Percentiles rank a stretch among this genome's conserved stretches.
Evolutionary conservation across 495 filamentous ascomycete species (phyloP).

Genomic region (Thozetella sp.): DNA sequence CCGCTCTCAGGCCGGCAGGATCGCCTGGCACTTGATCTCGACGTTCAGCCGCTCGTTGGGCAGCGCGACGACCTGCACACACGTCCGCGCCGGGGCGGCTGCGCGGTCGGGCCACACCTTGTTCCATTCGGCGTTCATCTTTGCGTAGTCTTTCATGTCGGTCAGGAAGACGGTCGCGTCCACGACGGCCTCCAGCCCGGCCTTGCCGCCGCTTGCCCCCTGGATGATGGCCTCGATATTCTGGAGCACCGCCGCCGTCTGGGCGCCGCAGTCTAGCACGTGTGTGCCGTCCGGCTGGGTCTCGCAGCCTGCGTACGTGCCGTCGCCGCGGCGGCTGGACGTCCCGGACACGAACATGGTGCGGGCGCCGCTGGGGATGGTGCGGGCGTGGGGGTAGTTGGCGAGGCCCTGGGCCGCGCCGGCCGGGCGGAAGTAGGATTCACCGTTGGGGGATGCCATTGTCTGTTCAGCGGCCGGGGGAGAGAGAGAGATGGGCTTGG

Average conservation of each 20-base stretch:
- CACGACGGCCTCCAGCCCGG: conserved; percentile 21
- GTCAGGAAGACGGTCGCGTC: conserved; percentile 27
- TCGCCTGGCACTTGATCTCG: conserved; percentile 28
- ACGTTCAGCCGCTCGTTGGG: conserved; percentile 22
- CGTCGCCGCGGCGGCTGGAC: conserved; percentile 23
- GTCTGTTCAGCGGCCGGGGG: neutral
- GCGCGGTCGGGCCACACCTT: conserved; percentile 24
- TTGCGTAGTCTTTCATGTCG: conserved; percentile 22
- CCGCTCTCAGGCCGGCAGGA: conserved; percentile 10
- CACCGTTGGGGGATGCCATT: conserved; percentile 18
- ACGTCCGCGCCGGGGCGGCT: conserved; percentile 23
- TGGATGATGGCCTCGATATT: conserved; percentile 25
- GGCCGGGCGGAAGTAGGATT: conserved; percentile 18
- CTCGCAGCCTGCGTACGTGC: conserved; percentile 22
- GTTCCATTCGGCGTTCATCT: conserved; percentile 30
- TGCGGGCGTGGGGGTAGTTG: conserved; percentile 28
- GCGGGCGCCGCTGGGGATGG: conserved; percentile 14
- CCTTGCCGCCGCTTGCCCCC: conserved; percentile 15
- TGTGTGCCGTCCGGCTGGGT: conserved; percentile 10
- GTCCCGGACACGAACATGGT: conserved; percentile 28
- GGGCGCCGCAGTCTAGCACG: conserved; percentile 19
- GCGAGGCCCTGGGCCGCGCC: conserved; percentile 20
- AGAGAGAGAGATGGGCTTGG: neutral
- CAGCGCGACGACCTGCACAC: conserved; percentile 23
- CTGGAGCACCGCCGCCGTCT: conserved; percentile 22